Percentiles rank a stretch among this genome's conserved stretches.
phyloP scores from a whole-genome alignment of 352 stramenopile species.

The Saprolegnia parasitica region DNA sequence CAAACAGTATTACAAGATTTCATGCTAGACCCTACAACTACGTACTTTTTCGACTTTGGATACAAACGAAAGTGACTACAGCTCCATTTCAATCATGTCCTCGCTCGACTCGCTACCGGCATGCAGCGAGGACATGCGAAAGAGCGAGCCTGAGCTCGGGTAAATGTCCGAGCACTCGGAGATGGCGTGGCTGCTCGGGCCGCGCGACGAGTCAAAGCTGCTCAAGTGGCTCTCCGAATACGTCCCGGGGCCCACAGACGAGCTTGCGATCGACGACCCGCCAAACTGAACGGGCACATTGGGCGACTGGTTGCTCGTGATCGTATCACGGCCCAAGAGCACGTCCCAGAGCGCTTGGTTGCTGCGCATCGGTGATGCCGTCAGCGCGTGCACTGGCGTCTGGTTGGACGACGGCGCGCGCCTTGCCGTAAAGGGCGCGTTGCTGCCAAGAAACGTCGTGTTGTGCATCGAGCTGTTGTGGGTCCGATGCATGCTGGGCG shows the following conservation, averaged over 20 bases:
- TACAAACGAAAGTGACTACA: not conserved
- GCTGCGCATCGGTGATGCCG: not conserved
- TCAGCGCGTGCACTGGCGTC: constrained; percentile 1
- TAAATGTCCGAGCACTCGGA: constrained; percentile 19
- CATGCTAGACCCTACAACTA: not conserved
- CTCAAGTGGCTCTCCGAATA: constrained; percentile 14
- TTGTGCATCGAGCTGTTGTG: constrained; percentile 15
- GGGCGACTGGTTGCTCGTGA: constrained; percentile 1
- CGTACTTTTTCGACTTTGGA: not conserved
- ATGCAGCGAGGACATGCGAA: not conserved
- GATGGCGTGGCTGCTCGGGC: not conserved
- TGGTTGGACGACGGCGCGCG: not conserved
- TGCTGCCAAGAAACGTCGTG: not conserved
- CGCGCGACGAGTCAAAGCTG: constrained; percentile 14
- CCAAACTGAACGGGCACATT: constrained; percentile 2
- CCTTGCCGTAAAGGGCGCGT: not conserved
- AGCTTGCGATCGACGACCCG: not conserved
- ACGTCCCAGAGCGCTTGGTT: constrained; percentile 14
- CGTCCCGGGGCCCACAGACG: not conserved
- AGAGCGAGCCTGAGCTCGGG: constrained; percentile 9
- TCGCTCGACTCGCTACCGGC: not conserved
- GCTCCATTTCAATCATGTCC: constrained; percentile 7
- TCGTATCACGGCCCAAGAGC: constrained; percentile 6
- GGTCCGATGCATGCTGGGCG: not conserved
- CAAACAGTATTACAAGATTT: not conserved